phyloP scores from a whole-genome alignment of 2,329 filamentous ascomycete species.

The Aspergillus alliaceus region DNA sequence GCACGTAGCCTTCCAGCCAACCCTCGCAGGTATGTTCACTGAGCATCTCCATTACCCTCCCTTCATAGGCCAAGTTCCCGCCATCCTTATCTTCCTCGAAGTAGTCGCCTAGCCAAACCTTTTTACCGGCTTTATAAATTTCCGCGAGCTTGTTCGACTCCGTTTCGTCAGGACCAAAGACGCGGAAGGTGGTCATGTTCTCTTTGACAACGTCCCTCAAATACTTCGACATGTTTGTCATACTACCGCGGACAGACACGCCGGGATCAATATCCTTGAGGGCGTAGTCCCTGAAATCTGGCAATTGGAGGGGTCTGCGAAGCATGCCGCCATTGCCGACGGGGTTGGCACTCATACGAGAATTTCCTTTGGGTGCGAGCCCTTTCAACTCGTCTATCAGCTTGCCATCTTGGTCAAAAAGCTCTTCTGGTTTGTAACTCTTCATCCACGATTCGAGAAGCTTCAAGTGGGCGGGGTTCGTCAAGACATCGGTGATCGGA shows the following conservation, averaged over 20 bases:
- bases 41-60: constrained; percentile 81
- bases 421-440: constrained; percentile 70
- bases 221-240: constrained; percentile 68
- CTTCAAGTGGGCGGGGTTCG: constrained; percentile 66
- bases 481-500: constrained; percentile 68
- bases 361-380: constrained; percentile 64
- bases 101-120: constrained; percentile 77
- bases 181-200: constrained; percentile 69
- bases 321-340: constrained; percentile 71
- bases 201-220: constrained; percentile 65
- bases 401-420: constrained; percentile 65
- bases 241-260: constrained; percentile 59
- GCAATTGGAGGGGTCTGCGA: constrained; percentile 66
- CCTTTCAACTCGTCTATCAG: constrained; percentile 63
- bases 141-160: constrained; percentile 75
- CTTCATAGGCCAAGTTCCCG: constrained; percentile 67
- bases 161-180: constrained; percentile 79
- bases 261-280: constrained; percentile 63
- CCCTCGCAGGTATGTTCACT: constrained; percentile 78
- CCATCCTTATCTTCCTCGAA: constrained; percentile 74
- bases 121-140: constrained; percentile 73
- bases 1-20: constrained; percentile 76
- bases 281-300: constrained; percentile 68
- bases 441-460: constrained; percentile 75
- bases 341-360: constrained; percentile 75